Evolutionary conservation across 345 rosid species (phyloP).

Genomic region (Salix exigua): DNA sequence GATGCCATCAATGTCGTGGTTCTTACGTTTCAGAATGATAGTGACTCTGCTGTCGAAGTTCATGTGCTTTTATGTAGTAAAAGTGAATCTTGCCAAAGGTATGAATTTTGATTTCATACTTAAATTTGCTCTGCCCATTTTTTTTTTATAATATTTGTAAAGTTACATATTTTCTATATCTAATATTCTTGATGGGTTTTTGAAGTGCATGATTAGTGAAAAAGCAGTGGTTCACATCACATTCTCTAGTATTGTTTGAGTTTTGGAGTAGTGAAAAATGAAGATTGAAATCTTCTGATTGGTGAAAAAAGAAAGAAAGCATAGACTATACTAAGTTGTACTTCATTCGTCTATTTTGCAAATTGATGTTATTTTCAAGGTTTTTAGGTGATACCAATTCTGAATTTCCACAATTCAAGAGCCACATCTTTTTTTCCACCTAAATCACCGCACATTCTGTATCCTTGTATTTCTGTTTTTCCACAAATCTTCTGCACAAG

Average conservation of each 20-base stretch:
- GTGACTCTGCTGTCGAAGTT: slow-evolving; percentile 40
- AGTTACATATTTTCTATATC: background rate
- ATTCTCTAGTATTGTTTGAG: background rate
- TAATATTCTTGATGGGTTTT: slow-evolving; percentile 4
- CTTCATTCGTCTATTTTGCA: background rate
- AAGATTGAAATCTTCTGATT: background rate
- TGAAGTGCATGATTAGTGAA: background rate
- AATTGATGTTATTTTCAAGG: background rate
- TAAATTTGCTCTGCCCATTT: background rate
- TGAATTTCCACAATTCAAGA: background rate
- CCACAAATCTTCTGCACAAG: background rate
- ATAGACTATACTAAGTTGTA: background rate
- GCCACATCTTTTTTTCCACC: background rate
- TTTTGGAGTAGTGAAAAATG: background rate
- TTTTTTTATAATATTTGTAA: background rate
- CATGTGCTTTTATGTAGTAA: slow-evolving; percentile 54
- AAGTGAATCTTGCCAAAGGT: slow-evolving; percentile 49
- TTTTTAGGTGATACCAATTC: background rate
- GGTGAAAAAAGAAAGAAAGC: background rate
- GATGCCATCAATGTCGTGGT: slow-evolving; percentile 70
- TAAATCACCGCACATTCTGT: no score
- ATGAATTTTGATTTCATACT: slow-evolving; percentile 4
- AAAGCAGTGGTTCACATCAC: background rate
- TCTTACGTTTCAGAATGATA: slow-evolving; percentile 68
- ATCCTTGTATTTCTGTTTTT: background rate